Base-by-base conservation (phyloP, 306 rosid genomes). In the Lathyrus oleraceus region DNA sequence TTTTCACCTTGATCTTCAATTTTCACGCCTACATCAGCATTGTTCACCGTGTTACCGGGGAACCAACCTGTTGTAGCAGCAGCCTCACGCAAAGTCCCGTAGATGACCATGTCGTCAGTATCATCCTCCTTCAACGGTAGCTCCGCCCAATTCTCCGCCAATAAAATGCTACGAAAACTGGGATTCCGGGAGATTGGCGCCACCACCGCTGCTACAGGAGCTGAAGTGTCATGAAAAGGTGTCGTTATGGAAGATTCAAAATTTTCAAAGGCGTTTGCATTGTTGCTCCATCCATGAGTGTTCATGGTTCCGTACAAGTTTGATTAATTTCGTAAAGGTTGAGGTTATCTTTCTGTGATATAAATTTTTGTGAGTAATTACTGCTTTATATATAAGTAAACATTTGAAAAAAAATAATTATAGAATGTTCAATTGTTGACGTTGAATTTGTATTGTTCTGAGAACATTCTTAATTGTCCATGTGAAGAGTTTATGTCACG, bases 41-140 rank as follows among this genome's bases (percentile, higher is more conserved):
- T 15, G 12, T 20, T 35, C 45, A 21, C 45, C 11, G 0, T 13
- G 4, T 16, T 5, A 3, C 25, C 5, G 15, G 76, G 78, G 21
- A 38, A 15, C 85, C 81, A 81, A 1, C 78, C 81, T 1, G 65
- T 67, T 48, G 56, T 48, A 17, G 78, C 72, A 3, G 78, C 78
- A 3, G 81, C 84, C 28, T 81, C 81, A 1, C 19, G 36, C 28
- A 81, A 72, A 0, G 68, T 64, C 0, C 69, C 58, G 12, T 67
- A 71, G 72, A 81, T 66, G 0, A 81, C 72, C 84, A 81, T 81
- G 67, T 81, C 84, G 0, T 81, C 72, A 0, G 78, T 5, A 52
- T 76, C 81, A 8, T 81, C 57, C 71, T 76, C 84, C 56, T 81
- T 81, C 36, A 76, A 8, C 0, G 81, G 84, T 21, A 76, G 72